These are phyloP conservation scores for Copromyces sp. DNA, from an alignment of 495 filamentous ascomycete genomes.

Conservation along the genomic window DNA sequence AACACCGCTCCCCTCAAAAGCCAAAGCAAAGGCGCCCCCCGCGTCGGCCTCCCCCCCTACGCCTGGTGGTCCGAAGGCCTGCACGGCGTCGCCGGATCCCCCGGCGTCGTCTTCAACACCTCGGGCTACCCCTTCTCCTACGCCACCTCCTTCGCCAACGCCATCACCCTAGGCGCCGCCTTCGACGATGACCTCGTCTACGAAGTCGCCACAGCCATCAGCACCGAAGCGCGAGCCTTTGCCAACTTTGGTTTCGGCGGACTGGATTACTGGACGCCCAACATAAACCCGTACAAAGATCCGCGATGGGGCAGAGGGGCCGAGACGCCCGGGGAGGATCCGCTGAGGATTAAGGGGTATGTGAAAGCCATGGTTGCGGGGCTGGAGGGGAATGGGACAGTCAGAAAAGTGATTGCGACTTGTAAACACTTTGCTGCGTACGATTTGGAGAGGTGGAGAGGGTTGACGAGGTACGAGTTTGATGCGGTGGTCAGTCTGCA, in stretches of 20 bases:
- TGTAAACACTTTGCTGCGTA: slow-evolving; percentile 59
- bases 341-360: slow-evolving; percentile 36
- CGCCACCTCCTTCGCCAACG: slow-evolving; percentile 39
- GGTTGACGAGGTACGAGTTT: slow-evolving; percentile 22
- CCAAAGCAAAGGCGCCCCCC: slow-evolving; percentile 23
- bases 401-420: slow-evolving; percentile 47
- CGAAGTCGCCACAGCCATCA: slow-evolving; percentile 34
- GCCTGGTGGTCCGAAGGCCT: slow-evolving; percentile 46
- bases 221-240: slow-evolving; percentile 57
- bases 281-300: slow-evolving; percentile 56
- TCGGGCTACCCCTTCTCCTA: slow-evolving; percentile 27
- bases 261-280: slow-evolving; percentile 56
- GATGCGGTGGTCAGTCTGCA: slow-evolving; percentile 27
- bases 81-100: slow-evolving; percentile 33
- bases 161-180: slow-evolving; percentile 33
- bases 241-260: slow-evolving; percentile 49
- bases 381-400: slow-evolving; percentile 40
- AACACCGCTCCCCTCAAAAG: slow-evolving; percentile 7
- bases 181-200: slow-evolving; percentile 41
- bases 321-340: slow-evolving; percentile 28
- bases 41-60: slow-evolving; percentile 36
- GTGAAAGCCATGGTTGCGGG: slow-evolving; percentile 50
- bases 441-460: slow-evolving; percentile 45
- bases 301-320: slow-evolving; percentile 34
- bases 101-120: slow-evolving; percentile 24